Evolutionary conservation across 495 filamentous ascomycete species (phyloP).

Genomic region (Aspergillus coremiiformis): DNA sequence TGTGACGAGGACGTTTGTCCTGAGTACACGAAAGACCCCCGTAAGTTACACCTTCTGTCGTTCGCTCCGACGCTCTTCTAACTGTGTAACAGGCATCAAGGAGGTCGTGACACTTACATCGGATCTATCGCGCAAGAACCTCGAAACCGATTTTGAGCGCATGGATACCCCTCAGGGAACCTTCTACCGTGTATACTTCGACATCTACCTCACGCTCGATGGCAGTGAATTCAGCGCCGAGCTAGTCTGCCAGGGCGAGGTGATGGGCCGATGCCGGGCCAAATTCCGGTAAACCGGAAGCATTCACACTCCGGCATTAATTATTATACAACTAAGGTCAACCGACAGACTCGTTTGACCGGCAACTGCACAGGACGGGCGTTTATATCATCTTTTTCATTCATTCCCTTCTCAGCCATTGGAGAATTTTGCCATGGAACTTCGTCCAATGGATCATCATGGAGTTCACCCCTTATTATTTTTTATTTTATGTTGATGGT

Average conservation of each 20-base stretch:
- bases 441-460: background rate
- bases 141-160: slow-evolving; percentile 97
- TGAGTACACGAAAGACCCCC: slow-evolving; percentile 97
- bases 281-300: slow-evolving; percentile 53
- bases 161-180: slow-evolving; percentile 99
- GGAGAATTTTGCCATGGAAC: background rate
- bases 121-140: slow-evolving; percentile 93
- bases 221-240: slow-evolving; percentile 97
- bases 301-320: background rate
- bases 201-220: slow-evolving; percentile 89
- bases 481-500: background rate
- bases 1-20: slow-evolving; percentile 98
- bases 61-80: background rate
- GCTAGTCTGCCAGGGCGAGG: slow-evolving; percentile 95
- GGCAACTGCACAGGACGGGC: slow-evolving; percentile 17
- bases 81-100: slow-evolving; percentile 71
- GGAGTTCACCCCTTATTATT: background rate
- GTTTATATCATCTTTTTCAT: slow-evolving; percentile 10
- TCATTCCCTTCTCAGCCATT: background rate
- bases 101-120: slow-evolving; percentile 97
- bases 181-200: slow-evolving; percentile 83
- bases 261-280: slow-evolving; percentile 94
- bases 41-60: slow-evolving; percentile 51
- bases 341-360: slow-evolving; percentile 6
- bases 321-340: background rate